These are phyloP conservation scores for Cladophialophora yegresii DNA, from an alignment of 2,329 filamentous ascomycete species.

Conservation along the genomic window DNA sequence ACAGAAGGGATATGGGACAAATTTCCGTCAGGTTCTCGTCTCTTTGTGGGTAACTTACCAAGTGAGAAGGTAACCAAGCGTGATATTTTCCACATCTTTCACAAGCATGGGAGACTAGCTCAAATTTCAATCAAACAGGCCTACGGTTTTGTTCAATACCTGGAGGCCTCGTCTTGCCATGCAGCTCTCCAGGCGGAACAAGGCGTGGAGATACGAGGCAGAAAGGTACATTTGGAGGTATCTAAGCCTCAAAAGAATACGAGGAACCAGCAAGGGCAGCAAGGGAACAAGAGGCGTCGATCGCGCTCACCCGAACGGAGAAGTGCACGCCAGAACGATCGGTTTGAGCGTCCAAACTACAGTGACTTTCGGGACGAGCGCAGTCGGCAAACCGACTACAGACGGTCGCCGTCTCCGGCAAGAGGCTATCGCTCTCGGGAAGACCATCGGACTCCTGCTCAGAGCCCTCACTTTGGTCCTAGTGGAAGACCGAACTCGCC, in stretches of 20 bases:
- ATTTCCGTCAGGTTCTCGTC: slow-evolving; percentile 51
- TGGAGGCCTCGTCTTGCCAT: slow-evolving; percentile 72
- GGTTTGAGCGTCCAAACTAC: slow-evolving; percentile 43
- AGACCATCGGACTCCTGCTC: slow-evolving; percentile 57
- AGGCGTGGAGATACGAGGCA: slow-evolving; percentile 78
- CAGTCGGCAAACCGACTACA: slow-evolving; percentile 63
- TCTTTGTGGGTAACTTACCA: slow-evolving; percentile 71
- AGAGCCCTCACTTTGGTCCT: slow-evolving; percentile 47
- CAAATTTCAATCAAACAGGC: slow-evolving; percentile 97
- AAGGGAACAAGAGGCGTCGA: slow-evolving; percentile 44
- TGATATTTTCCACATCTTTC: slow-evolving; percentile 89
- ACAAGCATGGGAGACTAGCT: slow-evolving; percentile 79
- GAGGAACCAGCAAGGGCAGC: slow-evolving; percentile 60
- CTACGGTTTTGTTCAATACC: slow-evolving; percentile 95
- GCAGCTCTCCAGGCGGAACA: slow-evolving; percentile 76
- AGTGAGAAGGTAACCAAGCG: slow-evolving; percentile 91
- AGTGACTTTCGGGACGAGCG: slow-evolving; percentile 56
- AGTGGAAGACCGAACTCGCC: slow-evolving; percentile 66
- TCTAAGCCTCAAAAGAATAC: slow-evolving; percentile 84
- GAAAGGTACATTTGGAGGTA: slow-evolving; percentile 92
- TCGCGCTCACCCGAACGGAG: slow-evolving; percentile 46
- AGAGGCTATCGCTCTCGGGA: slow-evolving; percentile 63
- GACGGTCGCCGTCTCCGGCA: slow-evolving; percentile 60
- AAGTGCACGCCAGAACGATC: slow-evolving; percentile 33
- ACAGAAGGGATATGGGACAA: slow-evolving; percentile 56